These are phyloP conservation scores for Pholiota molesta DNA, from an alignment of 768 basidiomycete species.

Conservation along the genomic window DNA sequence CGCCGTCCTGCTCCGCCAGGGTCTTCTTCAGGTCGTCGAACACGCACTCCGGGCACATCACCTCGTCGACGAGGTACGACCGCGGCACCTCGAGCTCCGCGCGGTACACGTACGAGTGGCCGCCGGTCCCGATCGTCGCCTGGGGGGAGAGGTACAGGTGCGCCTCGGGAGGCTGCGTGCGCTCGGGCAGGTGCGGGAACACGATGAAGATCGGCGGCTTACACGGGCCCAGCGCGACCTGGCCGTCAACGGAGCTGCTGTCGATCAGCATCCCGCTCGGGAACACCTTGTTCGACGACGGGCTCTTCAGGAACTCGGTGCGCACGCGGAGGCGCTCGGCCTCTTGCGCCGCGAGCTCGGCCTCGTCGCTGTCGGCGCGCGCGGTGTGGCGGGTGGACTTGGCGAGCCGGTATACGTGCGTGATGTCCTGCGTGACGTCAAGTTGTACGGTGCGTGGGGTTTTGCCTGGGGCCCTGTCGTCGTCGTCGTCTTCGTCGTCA, in stretches of 20 bases:
- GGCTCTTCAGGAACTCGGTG: slow-evolving; percentile 1
- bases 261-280: slow-evolving; percentile 1
- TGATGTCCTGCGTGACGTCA: slow-evolving; percentile 7
- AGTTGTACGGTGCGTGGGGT: too few species aligned
- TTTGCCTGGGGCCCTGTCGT: too few species aligned
- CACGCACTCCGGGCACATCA: slow-evolving; percentile 43
- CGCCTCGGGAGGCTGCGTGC: slow-evolving; percentile 30
- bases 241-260: not conserved
- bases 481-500: not conserved
- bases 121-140: slow-evolving; percentile 41
- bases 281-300: slow-evolving; percentile 13
- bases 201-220: slow-evolving; percentile 28
- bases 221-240: slow-evolving; percentile 18
- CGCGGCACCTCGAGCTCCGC: slow-evolving; percentile 58
- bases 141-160: slow-evolving; percentile 52
- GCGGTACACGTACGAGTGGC: slow-evolving; percentile 56
- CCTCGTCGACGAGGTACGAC: slow-evolving; percentile 35
- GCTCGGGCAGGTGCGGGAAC: slow-evolving; percentile 22
- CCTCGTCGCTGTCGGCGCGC: not conserved
- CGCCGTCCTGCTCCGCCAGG: not conserved
- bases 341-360: not conserved
- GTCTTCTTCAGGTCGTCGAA: slow-evolving; percentile 22
- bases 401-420: slow-evolving; percentile 12
- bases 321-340: not conserved
- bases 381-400: not conserved